phyloP scores from a whole-genome alignment of 345 rosid species.

The Psidium guajava region DNA sequence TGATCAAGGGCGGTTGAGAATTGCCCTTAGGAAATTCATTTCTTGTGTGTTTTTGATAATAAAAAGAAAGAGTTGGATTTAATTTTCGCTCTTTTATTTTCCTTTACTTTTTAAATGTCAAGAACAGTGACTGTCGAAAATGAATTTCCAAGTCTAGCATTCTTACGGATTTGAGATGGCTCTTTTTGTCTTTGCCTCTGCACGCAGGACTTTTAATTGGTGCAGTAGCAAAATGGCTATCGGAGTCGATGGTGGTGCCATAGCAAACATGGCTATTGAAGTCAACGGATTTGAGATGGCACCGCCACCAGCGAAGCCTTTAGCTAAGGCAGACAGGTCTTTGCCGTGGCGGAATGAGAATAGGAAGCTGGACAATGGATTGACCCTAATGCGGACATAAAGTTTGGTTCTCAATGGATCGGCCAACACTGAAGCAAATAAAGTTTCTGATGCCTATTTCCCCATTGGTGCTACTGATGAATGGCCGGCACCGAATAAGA shows the following conservation, averaged over 20 bases:
- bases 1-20: background rate
- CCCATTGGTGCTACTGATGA: conserved; percentile 65
- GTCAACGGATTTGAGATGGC: conserved; percentile 65
- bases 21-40: background rate
- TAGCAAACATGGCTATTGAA: conserved; percentile 62
- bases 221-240: conserved; percentile 44
- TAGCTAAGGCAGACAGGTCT: conserved; percentile 19
- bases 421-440: conserved; percentile 27
- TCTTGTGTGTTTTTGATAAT: background rate
- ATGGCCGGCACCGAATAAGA: conserved; percentile 70
- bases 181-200: background rate
- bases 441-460: conserved; percentile 23
- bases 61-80: background rate
- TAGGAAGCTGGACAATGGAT: conserved; percentile 40
- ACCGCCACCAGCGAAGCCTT: conserved; percentile 37
- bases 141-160: background rate
- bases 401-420: conserved; percentile 52
- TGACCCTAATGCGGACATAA: conserved; percentile 18
- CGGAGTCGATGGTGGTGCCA: conserved; percentile 38
- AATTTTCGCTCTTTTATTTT: background rate
- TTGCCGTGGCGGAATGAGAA: conserved; percentile 25
- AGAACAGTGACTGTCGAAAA: background rate
- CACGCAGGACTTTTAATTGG: background rate
- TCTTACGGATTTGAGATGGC: background rate
- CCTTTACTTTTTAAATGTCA: background rate